These are phyloP conservation scores for Acer negundo DNA, from an alignment of 345 rosid species.

Conservation along the genomic window DNA sequence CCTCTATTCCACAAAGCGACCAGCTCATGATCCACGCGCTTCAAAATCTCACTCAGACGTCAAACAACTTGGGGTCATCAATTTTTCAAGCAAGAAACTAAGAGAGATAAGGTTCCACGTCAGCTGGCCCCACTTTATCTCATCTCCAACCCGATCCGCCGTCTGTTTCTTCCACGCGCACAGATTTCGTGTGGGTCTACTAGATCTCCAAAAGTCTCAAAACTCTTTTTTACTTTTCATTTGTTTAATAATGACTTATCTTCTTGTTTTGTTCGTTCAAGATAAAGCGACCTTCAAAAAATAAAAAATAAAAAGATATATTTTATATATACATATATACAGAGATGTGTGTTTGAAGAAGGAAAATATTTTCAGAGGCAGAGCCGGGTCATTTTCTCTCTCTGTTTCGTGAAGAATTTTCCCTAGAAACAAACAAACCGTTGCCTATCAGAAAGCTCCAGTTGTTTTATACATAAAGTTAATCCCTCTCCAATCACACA, in stretches of 20 bases:
- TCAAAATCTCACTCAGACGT: background rate
- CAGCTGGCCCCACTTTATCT: constrained; percentile 4
- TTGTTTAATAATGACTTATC: background rate
- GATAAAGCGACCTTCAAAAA: constrained; percentile 11
- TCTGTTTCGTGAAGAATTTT: constrained; percentile 23
- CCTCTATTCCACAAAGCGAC: background rate
- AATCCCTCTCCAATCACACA: constrained; percentile 22
- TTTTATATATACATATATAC: background rate
- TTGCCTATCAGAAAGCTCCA: constrained; percentile 20
- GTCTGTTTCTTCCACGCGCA: constrained; percentile 19
- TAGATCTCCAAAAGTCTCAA: background rate
- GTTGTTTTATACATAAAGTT: background rate
- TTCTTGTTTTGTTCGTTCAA: background rate
- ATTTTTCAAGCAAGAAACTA: background rate
- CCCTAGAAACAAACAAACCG: constrained; percentile 38
- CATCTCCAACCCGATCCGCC: constrained; percentile 5
- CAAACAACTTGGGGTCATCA: background rate
- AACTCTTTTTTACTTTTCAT: background rate
- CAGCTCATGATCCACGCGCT: constrained; percentile 16
- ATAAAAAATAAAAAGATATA: background rate
- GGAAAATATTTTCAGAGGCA: background rate
- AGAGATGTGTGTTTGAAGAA: background rate
- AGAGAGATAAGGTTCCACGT: constrained; percentile 34
- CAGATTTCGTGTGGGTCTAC: background rate
- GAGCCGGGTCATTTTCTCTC: constrained; percentile 20